Base-by-base conservation (phyloP, 345 rosid genomes). In the Leavenworthia alabamica region DNA sequence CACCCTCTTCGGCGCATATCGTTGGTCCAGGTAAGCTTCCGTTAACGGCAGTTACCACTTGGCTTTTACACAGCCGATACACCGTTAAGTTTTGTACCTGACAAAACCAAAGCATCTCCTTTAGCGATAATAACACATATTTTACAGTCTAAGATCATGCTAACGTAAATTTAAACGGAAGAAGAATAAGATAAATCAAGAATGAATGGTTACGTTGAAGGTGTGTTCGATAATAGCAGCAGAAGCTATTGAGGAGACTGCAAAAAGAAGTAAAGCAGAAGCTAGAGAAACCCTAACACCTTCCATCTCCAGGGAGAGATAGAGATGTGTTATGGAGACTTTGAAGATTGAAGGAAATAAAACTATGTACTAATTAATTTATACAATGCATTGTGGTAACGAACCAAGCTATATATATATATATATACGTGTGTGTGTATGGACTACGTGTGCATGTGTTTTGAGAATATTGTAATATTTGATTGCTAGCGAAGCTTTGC, bases 21-120 rank as follows among this genome's bases (percentile, higher is more conserved):
- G 82, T 77, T 8, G 98, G 97, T 14, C 98, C 98, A 0, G 98
- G 98, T 4, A 86, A 46, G 47, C 75, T 72, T 52, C 83, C 94
- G 71, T 92, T 89, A 62, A 86, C 94, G 1, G 83, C 90, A 6
- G 90, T 81, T 49, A 89, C 52, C 63, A 78, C 80, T 65, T 74
- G 88, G 56, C 64, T 60, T n/a, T 44, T 52, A 80, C 98, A 89
- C 12, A 92, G 62, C 64, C 80, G 74, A 9, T 44, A 42, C 11
- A 85, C 57, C 2, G 86, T 81, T 12, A 76, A 68, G 60, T 86
- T 85, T 83, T 80, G 45, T 63, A 92, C 96, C 98, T 92, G 83
- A 13, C 10, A 60, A 54, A 32, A 29, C 7, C 53, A 6, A 17
- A 51, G 29, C n/a, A 31, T 50, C 37, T 52, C 56, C 68, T 43